A percentile compares a stretch with the other conserved stretches of the same genome.
phyloP scores from a whole-genome alignment of 192 early-diverging fungal genomes.

The Umbelopsis sp. region DNA sequence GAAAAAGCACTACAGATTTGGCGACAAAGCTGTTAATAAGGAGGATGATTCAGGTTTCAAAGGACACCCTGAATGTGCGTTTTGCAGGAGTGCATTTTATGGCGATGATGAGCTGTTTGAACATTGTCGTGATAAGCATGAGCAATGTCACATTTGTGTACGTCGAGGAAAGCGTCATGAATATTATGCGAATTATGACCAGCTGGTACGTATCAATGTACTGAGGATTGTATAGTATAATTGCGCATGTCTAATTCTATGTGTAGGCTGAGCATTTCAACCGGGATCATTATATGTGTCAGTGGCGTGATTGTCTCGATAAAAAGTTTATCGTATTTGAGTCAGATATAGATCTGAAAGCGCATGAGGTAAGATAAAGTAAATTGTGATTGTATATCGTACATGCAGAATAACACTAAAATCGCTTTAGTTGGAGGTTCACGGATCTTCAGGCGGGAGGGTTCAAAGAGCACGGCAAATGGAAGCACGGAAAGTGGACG shows the following conservation, averaged over 20 bases:
- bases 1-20: slow-evolving; percentile 72
- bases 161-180: slow-evolving; percentile 74
- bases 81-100: slow-evolving; percentile 85
- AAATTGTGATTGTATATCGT: background rate
- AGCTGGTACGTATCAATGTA: slow-evolving; percentile 59
- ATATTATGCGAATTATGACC: slow-evolving; percentile 85
- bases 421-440: slow-evolving; percentile 37
- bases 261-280: slow-evolving; percentile 74
- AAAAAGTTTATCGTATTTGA: slow-evolving; percentile 97
- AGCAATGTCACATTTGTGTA: slow-evolving; percentile 91
- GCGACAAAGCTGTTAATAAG: slow-evolving; percentile 57
- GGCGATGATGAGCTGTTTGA: slow-evolving; percentile 93
- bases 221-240: background rate
- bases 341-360: slow-evolving; percentile 88
- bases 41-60: slow-evolving; percentile 66
- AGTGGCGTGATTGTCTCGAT: slow-evolving; percentile 80
- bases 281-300: slow-evolving; percentile 81
- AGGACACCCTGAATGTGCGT: slow-evolving; percentile 91
- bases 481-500: slow-evolving; percentile 42
- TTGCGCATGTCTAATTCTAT: background rate
- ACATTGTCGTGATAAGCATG: slow-evolving; percentile 91
- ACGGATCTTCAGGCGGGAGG: slow-evolving; percentile 33
- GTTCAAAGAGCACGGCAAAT: slow-evolving; percentile 38
- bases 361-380: slow-evolving; percentile 72
- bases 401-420: background rate